Evolutionary conservation across 306 rosid genomes (phyloP).

Genomic region (Cercis canadensis): DNA sequence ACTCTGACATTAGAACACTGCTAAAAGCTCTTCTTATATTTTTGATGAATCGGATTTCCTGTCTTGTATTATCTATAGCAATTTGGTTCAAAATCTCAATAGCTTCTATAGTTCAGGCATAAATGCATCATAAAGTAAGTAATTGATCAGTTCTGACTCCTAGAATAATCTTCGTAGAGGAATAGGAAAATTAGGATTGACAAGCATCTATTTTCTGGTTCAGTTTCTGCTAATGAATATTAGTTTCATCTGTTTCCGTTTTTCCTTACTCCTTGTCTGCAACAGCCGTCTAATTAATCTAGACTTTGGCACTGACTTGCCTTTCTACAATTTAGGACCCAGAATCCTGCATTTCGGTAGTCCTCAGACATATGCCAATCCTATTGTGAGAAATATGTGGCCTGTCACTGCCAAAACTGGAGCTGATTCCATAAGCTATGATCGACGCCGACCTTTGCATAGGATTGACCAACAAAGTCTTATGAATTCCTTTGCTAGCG

Average conservation of each 20-base stretch:
- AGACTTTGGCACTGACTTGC: slow-evolving; percentile 21
- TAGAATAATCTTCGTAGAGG: slow-evolving; percentile 10
- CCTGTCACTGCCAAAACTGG: slow-evolving; percentile 52
- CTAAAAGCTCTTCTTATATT: neutral
- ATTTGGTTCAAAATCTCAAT: neutral
- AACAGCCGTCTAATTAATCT: slow-evolving; percentile 18
- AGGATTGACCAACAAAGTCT: slow-evolving; percentile 39
- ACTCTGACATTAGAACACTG: neutral
- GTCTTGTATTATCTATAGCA: slow-evolving; percentile 4
- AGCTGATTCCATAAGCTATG: slow-evolving; percentile 51
- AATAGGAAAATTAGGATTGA: slow-evolving; percentile 20
- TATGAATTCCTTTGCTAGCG: slow-evolving; percentile 32
- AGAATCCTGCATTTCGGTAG: slow-evolving; percentile 74
- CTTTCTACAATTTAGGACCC: slow-evolving; percentile 62
- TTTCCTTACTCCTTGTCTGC: slow-evolving; percentile 12
- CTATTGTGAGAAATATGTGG: slow-evolving; percentile 57
- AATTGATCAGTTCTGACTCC: slow-evolving; percentile 20
- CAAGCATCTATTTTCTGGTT: slow-evolving; percentile 1
- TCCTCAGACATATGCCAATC: slow-evolving; percentile 63
- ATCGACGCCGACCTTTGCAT: slow-evolving; percentile 39
- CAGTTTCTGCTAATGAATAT: slow-evolving; percentile 16
- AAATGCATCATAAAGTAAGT: neutral
- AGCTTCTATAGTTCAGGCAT: neutral
- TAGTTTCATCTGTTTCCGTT: slow-evolving; percentile 15
- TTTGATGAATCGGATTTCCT: neutral